Conservation (phyloP, 1,284 basidiomycete genomes). For the Ustilago esculenta region DNA sequence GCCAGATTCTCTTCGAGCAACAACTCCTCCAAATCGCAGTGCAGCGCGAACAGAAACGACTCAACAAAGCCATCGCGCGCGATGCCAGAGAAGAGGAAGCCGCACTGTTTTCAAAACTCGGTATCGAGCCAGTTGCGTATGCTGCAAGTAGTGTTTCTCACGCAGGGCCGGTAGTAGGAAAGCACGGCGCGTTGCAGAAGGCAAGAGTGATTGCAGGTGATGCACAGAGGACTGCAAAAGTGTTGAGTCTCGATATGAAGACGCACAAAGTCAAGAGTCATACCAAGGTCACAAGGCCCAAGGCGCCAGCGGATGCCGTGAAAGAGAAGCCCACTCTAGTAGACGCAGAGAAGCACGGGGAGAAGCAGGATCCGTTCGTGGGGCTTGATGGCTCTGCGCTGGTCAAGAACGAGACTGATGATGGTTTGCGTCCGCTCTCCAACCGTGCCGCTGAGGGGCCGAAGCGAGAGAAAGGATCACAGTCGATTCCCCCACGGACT, state of each 20-base stretch:
- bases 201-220: conserved; percentile 40
- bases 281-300: conserved; percentile 15
- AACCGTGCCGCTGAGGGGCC: neutral
- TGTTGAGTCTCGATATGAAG: conserved; percentile 48
- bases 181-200: conserved; percentile 40
- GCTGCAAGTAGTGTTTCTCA: neutral
- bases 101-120: conserved; percentile 34
- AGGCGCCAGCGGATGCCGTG: neutral
- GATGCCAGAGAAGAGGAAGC: conserved; percentile 24
- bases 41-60: conserved; percentile 33
- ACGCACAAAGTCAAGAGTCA: conserved; percentile 43
- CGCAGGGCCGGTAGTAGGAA: conserved; percentile 26
- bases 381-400: conserved; percentile 22
- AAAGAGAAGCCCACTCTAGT: neutral
- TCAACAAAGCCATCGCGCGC: conserved; percentile 21
- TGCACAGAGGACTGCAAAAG: conserved; percentile 46
- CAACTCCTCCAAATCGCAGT: conserved; percentile 38
- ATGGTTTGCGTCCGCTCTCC: conserved; percentile 3
- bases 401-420: conserved; percentile 28
- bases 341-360: conserved; percentile 7
- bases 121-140: conserved; percentile 2
- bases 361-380: conserved; percentile 32
- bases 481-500: conserved; percentile 7
- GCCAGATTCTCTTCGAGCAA: conserved; percentile 38
- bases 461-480: neutral